Evolutionary conservation across 768 basidiomycete genomes (phyloP), one percentile per base, ranked within the genome.

Genomic region (Lentinus brumalis): DNA sequence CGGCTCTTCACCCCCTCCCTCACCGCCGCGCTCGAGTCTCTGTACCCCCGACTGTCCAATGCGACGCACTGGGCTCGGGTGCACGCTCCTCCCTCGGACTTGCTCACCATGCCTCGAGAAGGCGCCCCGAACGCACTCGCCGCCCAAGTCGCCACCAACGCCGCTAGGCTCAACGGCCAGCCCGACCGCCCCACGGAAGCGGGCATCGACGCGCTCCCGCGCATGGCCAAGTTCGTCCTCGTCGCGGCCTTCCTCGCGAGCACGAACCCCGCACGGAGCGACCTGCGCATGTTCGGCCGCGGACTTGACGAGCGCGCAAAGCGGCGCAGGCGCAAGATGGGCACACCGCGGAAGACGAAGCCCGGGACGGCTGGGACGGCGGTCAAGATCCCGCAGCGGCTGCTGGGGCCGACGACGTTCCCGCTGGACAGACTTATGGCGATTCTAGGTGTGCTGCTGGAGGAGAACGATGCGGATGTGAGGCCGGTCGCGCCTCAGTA

Each of bases 201-300:
- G 35, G 47, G 55, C 30, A 68, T 78, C 15, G 70, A 71, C 4
- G 73, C 76, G 18, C 76, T 89, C 39, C 86, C 88, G 1, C 81
- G 83, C 4, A 83, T 91, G 79, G 85, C 86, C 21, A 89, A 89
- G 67, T 94, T 86, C 66, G 78, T 94, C 26, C 75, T 95, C 5
- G 72, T 94, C 4, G 89, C 91, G 0, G 83, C 87, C 1, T 96
- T 87, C 69, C 74, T 94, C 42, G 92, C 93, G 5, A 92, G 92
- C 44, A 89, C 88, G 44, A 97, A 96, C 68, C 94, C 94, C 2
- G 73, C 86, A 0, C 88, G 86, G 68, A 87, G 86, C 9, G 94
- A 96, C 73, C 39, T 92, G 63, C 79, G 91, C 40, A 87, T 96
- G 83, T 93, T 97, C 73, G 89, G 90, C 4, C 72, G 94, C 14